Evolutionary conservation across 2,329 filamentous ascomycete genomes (phyloP).

Genomic region (Cryphonectria nitschkei): DNA sequence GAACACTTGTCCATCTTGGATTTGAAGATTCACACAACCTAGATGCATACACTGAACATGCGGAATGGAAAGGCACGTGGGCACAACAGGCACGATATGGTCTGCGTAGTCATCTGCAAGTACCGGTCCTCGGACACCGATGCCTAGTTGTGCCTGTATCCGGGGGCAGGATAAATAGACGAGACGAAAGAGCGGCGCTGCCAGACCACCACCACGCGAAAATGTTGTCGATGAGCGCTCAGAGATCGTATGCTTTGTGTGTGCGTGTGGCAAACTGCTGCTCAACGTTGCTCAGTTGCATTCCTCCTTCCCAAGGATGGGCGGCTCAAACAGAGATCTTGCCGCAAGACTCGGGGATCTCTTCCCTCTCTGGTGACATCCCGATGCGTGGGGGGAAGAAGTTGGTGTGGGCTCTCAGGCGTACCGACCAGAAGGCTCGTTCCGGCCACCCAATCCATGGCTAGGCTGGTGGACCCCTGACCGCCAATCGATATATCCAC

Average conservation of each 20-base stretch:
- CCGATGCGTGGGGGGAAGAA: conserved; percentile 6
- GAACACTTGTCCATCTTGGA: neutral
- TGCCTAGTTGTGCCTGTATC: neutral
- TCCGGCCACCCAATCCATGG: conserved; percentile 5
- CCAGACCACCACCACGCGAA: neutral
- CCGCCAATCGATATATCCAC: neutral
- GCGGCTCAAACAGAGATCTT: conserved; percentile 5
- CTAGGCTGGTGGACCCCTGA: neutral
- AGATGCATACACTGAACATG: neutral
- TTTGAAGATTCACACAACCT: neutral
- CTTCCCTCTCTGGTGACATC: conserved; percentile 7
- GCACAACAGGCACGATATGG: neutral
- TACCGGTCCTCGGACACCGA: neutral
- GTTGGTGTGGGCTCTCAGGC: neutral
- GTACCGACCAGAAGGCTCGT: conserved; percentile 11
- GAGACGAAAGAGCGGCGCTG: neutral
- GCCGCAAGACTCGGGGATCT: conserved; percentile 9
- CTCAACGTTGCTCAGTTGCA: neutral
- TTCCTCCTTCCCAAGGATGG: neutral
- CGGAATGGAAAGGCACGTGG: neutral
- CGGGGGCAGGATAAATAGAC: neutral
- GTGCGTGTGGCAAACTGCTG: neutral
- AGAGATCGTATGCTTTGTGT: neutral
- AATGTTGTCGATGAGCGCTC: neutral
- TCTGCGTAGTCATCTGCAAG: neutral